phyloP scores from a whole-genome alignment of 1,284 basidiomycete species.

The Austroboletus novae-zelandiae region DNA sequence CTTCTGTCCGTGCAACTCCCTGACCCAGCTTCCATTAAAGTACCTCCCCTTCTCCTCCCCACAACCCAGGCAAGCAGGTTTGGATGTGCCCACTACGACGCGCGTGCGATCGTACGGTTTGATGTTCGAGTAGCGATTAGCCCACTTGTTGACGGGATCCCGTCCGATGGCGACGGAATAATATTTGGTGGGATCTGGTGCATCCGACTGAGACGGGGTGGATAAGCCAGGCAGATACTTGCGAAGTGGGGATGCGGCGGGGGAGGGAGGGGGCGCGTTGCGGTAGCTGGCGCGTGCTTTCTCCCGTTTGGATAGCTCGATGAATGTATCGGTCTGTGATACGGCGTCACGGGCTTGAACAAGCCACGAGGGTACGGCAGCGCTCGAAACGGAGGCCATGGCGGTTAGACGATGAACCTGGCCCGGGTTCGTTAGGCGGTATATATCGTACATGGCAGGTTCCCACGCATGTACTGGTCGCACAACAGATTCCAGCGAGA shows the following conservation, averaged over 20 bases:
- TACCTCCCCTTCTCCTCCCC: constrained; percentile 48
- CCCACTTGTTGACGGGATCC: constrained; percentile 40
- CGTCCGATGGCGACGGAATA: constrained; percentile 57
- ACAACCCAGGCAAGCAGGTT: constrained; percentile 16
- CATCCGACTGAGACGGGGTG: constrained; percentile 28
- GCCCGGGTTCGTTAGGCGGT: not conserved
- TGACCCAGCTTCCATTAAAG: constrained; percentile 82
- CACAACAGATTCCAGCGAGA: constrained; percentile 8
- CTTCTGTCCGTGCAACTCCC: constrained; percentile 65
- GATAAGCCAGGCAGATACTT: constrained; percentile 23
- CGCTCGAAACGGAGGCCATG: constrained; percentile 12
- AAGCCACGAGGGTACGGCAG: constrained; percentile 21
- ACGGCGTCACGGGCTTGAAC: constrained; percentile 6
- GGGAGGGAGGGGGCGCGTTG: constrained; percentile 1
- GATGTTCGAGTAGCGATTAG: constrained; percentile 74
- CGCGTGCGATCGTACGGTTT: constrained; percentile 79
- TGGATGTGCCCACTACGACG: constrained; percentile 43
- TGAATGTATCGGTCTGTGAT: constrained; percentile 15
- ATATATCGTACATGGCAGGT: not conserved
- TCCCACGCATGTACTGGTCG: constrained; percentile 16
- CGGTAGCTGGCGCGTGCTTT: constrained; percentile 23
- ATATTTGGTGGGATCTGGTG: constrained; percentile 34
- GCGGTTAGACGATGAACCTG: not conserved
- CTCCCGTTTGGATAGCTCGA: constrained; percentile 23
- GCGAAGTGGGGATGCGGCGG: constrained; percentile 4